Evolutionary conservation across 1,284 basidiomycete genomes (phyloP).

Genomic region (Ceratobasidium sp.): DNA sequence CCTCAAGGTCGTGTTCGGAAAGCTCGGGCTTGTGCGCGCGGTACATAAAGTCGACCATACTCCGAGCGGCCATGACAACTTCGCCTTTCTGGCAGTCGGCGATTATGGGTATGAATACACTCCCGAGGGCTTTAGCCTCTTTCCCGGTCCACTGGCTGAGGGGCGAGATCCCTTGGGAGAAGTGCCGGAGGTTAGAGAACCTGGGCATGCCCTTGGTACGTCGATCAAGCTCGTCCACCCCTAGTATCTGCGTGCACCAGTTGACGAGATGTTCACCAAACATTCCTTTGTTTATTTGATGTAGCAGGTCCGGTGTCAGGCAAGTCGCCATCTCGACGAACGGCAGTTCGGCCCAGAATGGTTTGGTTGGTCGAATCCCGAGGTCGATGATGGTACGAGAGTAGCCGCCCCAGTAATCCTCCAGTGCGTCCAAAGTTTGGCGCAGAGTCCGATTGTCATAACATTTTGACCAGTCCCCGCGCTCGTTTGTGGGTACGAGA

Average conservation of each 20-base stretch:
- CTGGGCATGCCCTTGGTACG: constrained; percentile 49
- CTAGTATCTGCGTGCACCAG: constrained; percentile 50
- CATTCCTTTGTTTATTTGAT: constrained; percentile 56
- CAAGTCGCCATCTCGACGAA: constrained; percentile 52
- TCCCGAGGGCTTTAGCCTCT: constrained; percentile 42
- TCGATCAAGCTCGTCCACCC: constrained; percentile 49
- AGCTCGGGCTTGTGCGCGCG: constrained; percentile 16
- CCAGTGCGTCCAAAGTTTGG: constrained; percentile 33
- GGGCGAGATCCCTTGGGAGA: neutral
- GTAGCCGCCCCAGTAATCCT: constrained; percentile 5
- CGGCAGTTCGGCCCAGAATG: constrained; percentile 57
- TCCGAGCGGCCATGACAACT: constrained; percentile 46
- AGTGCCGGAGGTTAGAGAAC: neutral
- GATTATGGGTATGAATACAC: constrained; percentile 4
- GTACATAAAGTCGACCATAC: constrained; percentile 48
- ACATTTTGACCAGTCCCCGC: neutral
- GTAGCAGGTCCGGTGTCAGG: constrained; percentile 56
- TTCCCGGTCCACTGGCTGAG: constrained; percentile 45
- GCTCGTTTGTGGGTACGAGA: neutral
- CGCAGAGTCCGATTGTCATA: constrained; percentile 37
- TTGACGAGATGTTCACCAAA: constrained; percentile 54
- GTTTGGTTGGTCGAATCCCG: constrained; percentile 43
- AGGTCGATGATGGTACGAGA: constrained; percentile 11
- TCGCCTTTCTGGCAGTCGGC: neutral
- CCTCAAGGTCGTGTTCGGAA: neutral